These are phyloP conservation scores for Sphaerosporella brunnea DNA, from an alignment of 495 filamentous ascomycete genomes.

Conservation along the genomic window DNA sequence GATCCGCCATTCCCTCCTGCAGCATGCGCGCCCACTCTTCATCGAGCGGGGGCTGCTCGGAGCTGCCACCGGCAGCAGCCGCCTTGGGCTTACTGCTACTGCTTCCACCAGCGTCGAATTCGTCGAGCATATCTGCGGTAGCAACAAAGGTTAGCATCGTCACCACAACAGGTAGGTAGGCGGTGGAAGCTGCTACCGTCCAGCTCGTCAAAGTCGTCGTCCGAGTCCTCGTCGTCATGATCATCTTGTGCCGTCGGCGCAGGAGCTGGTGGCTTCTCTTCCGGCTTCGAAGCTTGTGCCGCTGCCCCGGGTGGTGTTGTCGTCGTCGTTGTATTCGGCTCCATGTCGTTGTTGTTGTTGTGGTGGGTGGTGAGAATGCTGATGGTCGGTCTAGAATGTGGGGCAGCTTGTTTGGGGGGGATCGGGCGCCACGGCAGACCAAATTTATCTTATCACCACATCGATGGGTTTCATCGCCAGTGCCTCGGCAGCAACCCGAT, in stretches of 20 bases:
- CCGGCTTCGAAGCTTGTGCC: neutral
- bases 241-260: neutral
- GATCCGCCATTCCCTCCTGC: constrained; percentile 67
- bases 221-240: neutral
- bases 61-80: constrained; percentile 25
- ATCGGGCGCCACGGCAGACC: too few relatives aligned
- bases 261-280: neutral
- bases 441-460: too few relatives aligned
- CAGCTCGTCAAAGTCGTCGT: constrained; percentile 6
- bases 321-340: neutral
- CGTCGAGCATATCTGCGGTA: constrained; percentile 84
- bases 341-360: neutral
- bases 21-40: constrained; percentile 70
- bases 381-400: neutral
- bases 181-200: too few relatives aligned
- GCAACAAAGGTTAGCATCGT: too few relatives aligned
- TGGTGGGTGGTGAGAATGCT: neutral
- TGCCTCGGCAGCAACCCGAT: too few relatives aligned
- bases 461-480: too few relatives aligned
- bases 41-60: constrained; percentile 31
- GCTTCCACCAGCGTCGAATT: constrained; percentile 55
- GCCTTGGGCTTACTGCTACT: constrained; percentile 32
- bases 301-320: neutral
- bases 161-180: too few relatives aligned
- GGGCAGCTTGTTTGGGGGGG: too few relatives aligned